Evolutionary conservation across 257 asterid genomes (phyloP), one percentile per base, ranked within the genome.

Genomic region (Solanum rostratum): DNA sequence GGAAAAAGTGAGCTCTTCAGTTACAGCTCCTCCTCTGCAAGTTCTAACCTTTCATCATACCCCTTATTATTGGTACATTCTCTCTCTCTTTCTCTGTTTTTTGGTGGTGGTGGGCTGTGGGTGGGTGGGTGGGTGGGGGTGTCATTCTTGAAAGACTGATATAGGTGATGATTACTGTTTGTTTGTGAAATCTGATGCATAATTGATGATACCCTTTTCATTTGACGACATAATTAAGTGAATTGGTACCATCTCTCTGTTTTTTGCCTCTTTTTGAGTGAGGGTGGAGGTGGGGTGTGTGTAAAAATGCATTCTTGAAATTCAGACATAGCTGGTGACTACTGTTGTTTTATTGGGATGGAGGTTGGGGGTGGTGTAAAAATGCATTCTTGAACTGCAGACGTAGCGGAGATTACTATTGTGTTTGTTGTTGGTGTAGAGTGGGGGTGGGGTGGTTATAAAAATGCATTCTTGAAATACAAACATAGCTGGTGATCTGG

Each of bases 31-130:
- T 70, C 50, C 81, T 74, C n/a, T 85, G 68, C 93, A 88, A 84
- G 87, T 84, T 88, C 86, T 95, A 63, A 89, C 87, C 62, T 96
- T 90, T 90, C 88, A 84, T 22, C 94, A 91, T 88, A 96, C 98
- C 24, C 95, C 98, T 80, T 81, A 69, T 79, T 96, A 96, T 90
- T 94, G 99, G 98, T 95, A 87, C 83, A 55, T 22, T 43, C 55
- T 22, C 63, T 74, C 10, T 27, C 54, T 53, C 27, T 66, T 6
- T 10, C 0, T 62, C 29, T 16, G 19, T 11, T 24, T 24, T 60
- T 10, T 10, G n/a, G 13, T 12, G 54, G 52, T 7, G 0, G 73
- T 3, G 37, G 30, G 80, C 55, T 7, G 11, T 52, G 5, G 16
- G 5, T 6, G 37, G 18, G 68, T 13, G 1, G 0, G n/a, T 11